Evolutionary conservation across 2,329 filamentous ascomycete species (phyloP).

Genomic region (Xylariaceae sp.): DNA sequence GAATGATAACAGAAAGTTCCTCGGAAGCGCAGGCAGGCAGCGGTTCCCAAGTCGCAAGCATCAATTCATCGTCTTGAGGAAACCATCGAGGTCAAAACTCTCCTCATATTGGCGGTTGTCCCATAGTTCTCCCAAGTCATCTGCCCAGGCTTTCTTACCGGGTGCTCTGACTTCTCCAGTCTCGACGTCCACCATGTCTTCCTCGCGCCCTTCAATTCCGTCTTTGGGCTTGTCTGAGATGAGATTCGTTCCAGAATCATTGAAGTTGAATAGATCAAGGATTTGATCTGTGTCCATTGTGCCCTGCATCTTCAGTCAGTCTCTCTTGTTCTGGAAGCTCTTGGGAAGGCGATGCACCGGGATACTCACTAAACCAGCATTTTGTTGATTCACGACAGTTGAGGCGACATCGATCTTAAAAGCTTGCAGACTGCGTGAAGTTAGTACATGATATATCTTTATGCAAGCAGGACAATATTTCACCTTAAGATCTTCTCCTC

Average conservation of each 20-base stretch:
- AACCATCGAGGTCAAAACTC: conserved; percentile 93
- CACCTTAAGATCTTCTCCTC: conserved; percentile 92
- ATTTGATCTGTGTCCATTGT: conserved; percentile 99
- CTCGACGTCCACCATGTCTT: conserved; percentile 90
- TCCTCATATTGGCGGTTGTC: conserved; percentile 98
- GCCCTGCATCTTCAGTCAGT: conserved; percentile 39
- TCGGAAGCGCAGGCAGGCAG: too few relatives aligned
- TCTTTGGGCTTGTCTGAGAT: conserved; percentile 60
- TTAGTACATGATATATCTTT: conserved; percentile 13
- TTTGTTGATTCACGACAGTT: conserved; percentile 98
- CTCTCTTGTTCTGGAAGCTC: not conserved
- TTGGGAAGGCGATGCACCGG: not conserved
- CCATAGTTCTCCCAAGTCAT: conserved; percentile 94
- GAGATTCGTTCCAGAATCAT: conserved; percentile 69
- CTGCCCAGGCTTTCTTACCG: conserved; percentile 92
- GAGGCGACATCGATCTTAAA: conserved; percentile 99
- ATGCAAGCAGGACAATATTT: conserved; percentile 3
- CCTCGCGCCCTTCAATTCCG: conserved; percentile 61
- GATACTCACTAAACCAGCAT: conserved; percentile 67
- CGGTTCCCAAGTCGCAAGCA: not conserved
- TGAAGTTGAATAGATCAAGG: conserved; percentile 90
- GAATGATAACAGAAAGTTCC: too few relatives aligned
- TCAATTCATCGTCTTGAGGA: conserved; percentile 78
- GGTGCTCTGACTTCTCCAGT: conserved; percentile 90
- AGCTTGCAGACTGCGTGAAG: conserved; percentile 68